Evolutionary conservation across 805 yeast species (phyloP).

Genomic region (Candida boidinii): DNA sequence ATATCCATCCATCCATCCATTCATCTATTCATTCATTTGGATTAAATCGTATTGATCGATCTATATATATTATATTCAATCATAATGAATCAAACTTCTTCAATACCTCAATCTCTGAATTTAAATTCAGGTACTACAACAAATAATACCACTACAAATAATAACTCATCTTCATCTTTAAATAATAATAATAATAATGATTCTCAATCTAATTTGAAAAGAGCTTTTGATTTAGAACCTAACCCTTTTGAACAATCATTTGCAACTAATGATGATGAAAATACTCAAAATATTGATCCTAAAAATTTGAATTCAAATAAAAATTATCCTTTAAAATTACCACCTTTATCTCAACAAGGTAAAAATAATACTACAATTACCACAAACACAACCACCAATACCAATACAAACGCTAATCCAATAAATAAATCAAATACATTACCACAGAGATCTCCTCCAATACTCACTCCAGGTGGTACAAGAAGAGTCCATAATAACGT

Average conservation of each 20-base stretch:
- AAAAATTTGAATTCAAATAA: neutral
- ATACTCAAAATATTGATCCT: neutral
- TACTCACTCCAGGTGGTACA: slow-evolving; percentile 46
- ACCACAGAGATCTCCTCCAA: slow-evolving; percentile 30
- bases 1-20: too few species aligned
- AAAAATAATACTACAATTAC: slow-evolving; percentile 15
- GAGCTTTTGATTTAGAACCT: slow-evolving; percentile 53
- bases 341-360: slow-evolving; percentile 1
- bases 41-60: too few species aligned
- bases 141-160: too few species aligned
- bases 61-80: too few species aligned
- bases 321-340: neutral
- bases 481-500: slow-evolving; percentile 25
- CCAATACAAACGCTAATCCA: slow-evolving; percentile 1
- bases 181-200: too few species aligned
- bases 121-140: too few species aligned
- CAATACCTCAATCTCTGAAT: too few species aligned
- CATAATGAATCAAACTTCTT: too few species aligned
- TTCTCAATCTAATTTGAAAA: slow-evolving; percentile 4
- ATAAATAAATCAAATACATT: slow-evolving; percentile 23
- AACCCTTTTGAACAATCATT: slow-evolving; percentile 94
- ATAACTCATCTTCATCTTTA: too few species aligned
- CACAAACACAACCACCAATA: slow-evolving; percentile 12
- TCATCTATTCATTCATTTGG: too few species aligned
- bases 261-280: slow-evolving; percentile 23